phyloP scores from a whole-genome alignment of 2,329 filamentous ascomycete species.

The Colletotrichum tropicicola region DNA sequence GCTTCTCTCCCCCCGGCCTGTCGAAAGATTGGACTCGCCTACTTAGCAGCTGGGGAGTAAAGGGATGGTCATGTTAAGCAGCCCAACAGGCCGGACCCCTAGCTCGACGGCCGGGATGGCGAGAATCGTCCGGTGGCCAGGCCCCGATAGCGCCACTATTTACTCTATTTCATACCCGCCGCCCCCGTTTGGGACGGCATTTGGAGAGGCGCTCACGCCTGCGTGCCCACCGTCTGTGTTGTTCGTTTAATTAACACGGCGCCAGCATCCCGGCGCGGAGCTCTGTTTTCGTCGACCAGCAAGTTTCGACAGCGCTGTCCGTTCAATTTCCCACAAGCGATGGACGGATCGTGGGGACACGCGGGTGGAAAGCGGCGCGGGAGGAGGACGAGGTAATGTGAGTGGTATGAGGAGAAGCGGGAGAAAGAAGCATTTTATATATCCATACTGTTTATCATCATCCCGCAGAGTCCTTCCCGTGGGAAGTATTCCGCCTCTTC shows the following conservation, averaged over 20 bases:
- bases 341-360: slow-evolving; percentile 12
- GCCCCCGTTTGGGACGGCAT: slow-evolving; percentile 7
- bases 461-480: neutral
- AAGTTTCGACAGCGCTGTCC: slow-evolving; percentile 1
- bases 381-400: neutral
- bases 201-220: neutral
- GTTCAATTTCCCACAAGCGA: slow-evolving; percentile 15
- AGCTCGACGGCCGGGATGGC: neutral
- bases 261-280: neutral
- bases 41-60: too few relatives aligned
- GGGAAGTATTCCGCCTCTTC: neutral
- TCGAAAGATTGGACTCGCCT: too few relatives aligned
- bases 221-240: neutral
- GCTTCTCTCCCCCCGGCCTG: too few relatives aligned
- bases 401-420: neutral
- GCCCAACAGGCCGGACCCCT: slow-evolving; percentile 12
- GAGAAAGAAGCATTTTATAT: neutral
- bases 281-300: neutral
- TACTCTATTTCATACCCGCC: slow-evolving; percentile 16
- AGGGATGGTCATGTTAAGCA: neutral
- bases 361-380: neutral
- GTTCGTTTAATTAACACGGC: slow-evolving; percentile 21
- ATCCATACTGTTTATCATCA: neutral
- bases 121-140: slow-evolving; percentile 11
- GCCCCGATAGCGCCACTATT: slow-evolving; percentile 10